A percentile compares a stretch with the other conserved stretches of the same genome.
Conservation (phyloP, 768 basidiomycete genomes). For the Boletus bicolor region DNA sequence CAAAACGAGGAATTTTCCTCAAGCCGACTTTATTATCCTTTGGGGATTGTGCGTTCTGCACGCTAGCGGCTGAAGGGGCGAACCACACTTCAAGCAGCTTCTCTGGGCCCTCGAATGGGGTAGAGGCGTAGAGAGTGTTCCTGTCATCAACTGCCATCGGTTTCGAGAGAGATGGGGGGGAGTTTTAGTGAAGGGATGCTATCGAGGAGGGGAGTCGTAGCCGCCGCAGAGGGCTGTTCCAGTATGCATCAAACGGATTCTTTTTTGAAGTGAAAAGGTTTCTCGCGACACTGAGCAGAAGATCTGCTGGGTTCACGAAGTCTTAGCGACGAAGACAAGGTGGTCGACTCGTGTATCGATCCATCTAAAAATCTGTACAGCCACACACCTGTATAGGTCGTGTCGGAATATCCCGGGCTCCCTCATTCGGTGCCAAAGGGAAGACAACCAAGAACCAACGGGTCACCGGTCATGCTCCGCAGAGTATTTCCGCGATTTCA, state of each 20-base stretch:
- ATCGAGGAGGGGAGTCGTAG: conserved; percentile 43
- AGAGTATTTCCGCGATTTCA: conserved; percentile 44
- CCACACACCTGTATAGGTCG: conserved; percentile 26
- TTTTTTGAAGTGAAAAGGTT: conserved; percentile 10
- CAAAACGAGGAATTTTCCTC: conserved; percentile 62
- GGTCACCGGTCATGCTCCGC: conserved; percentile 29
- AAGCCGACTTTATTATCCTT: conserved; percentile 61
- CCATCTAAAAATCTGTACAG: conserved; percentile 16
- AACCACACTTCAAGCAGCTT: conserved; percentile 98
- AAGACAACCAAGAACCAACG: background rate
- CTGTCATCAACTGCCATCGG: conserved; percentile 28
- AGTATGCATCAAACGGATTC: conserved; percentile 43
- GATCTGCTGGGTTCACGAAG: conserved; percentile 13
- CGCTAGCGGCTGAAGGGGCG: conserved; percentile 64
- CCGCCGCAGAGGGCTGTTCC: conserved; percentile 34
- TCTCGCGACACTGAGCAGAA: conserved; percentile 17
- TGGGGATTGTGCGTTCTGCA: conserved; percentile 44
- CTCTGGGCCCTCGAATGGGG: conserved; percentile 90
- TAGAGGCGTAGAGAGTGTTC: conserved; percentile 29
- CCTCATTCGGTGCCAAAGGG: background rate
- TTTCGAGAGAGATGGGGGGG: background rate
- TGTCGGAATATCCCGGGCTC: conserved; percentile 12
- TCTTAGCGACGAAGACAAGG: conserved; percentile 8
- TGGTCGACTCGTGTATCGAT: conserved; percentile 4
- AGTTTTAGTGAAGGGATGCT: conserved; percentile 37